These are phyloP conservation scores for Colletotrichum sp. DNA, from an alignment of 2,329 filamentous ascomycete genomes.

Conservation along the genomic window DNA sequence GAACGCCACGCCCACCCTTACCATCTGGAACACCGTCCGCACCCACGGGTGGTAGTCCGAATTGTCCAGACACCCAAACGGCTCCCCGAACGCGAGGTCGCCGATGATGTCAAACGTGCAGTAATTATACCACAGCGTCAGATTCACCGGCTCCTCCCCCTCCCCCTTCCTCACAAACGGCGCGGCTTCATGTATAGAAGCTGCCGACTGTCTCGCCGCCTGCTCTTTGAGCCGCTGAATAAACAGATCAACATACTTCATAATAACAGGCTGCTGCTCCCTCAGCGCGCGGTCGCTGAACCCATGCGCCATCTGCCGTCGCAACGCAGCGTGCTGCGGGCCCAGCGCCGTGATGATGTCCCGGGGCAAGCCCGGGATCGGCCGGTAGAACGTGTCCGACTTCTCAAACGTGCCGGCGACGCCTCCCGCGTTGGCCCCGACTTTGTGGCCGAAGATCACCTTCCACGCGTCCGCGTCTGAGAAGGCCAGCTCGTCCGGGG, in stretches of 20 bases:
- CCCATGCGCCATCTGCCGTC: constrained; percentile 21
- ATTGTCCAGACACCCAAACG: constrained; percentile 29
- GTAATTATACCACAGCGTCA: constrained; percentile 31
- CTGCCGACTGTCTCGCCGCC: neutral
- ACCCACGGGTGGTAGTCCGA: constrained; percentile 21
- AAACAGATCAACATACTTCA: constrained; percentile 43
- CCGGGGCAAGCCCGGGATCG: neutral
- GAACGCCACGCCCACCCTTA: neutral
- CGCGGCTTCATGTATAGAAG: neutral
- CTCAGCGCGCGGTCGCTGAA: constrained; percentile 28
- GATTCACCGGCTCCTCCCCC: constrained; percentile 8
- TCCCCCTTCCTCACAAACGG: neutral
- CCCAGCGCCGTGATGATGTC: constrained; percentile 23
- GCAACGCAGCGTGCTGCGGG: constrained; percentile 11
- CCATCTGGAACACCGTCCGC: neutral
- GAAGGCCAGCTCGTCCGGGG: constrained; percentile 52
- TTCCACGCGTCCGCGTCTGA: constrained; percentile 39
- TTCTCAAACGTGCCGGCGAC: constrained; percentile 1
- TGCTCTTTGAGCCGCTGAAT: constrained; percentile 39
- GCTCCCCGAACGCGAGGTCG: constrained; percentile 31
- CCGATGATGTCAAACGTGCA: constrained; percentile 35
- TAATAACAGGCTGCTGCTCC: constrained; percentile 32
- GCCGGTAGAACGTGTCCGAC: constrained; percentile 6
- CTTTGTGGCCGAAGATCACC: constrained; percentile 41
- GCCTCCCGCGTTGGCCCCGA: neutral